Conservation (phyloP, 805 yeast genomes). For the Candida koratica region DNA sequence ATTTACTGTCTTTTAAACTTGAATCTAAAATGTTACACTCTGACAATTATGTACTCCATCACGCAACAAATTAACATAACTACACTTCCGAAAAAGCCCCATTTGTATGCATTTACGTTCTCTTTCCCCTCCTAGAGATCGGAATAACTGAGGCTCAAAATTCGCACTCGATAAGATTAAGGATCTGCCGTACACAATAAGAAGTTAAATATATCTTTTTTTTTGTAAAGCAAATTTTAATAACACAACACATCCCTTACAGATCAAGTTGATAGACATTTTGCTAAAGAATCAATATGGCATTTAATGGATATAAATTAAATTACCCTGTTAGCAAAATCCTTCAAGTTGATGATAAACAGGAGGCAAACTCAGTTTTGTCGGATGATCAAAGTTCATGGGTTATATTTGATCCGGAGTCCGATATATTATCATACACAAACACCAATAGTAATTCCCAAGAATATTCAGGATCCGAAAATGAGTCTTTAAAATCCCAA, state of each 20-base stretch:
- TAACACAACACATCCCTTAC: neutral
- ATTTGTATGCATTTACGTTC: no score
- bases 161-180: conserved; percentile 8
- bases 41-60: no score
- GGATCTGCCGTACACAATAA: conserved; percentile 7
- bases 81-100: no score
- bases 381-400: conserved; percentile 24
- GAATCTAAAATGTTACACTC: no score
- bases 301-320: conserved; percentile 17
- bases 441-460: conserved; percentile 15
- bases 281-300: conserved; percentile 11
- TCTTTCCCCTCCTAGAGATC: no score
- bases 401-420: conserved; percentile 29
- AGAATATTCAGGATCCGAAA: conserved; percentile 3
- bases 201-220: neutral
- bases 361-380: conserved; percentile 18
- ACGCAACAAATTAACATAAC: neutral
- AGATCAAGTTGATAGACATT: no score
- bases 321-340: conserved; percentile 16
- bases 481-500: conserved; percentile 4
- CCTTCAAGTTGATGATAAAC: conserved; percentile 14
- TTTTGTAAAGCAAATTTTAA: no score
- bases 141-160: conserved; percentile 7
- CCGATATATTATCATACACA: conserved; percentile 27
- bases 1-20: no score